Conservation (phyloP, 495 filamentous ascomycete genomes). For the Physcia stellaris region DNA sequence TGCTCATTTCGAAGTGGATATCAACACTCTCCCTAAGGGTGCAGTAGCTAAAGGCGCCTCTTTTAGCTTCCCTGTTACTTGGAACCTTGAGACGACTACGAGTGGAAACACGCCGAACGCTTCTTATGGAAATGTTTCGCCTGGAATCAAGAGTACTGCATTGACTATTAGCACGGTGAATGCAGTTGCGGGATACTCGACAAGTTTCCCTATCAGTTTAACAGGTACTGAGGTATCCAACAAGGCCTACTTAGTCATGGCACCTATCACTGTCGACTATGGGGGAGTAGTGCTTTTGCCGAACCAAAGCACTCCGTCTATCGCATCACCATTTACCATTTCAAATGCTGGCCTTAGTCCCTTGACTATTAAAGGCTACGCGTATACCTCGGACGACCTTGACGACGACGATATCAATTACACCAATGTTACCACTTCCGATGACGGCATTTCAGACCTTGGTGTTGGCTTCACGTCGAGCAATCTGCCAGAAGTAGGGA, state of each 20-base stretch:
- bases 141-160: constrained; percentile 13
- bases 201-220: constrained; percentile 10
- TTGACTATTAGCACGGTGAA: constrained; percentile 23
- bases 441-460: constrained; percentile 5
- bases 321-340: not conserved
- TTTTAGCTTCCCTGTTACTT: constrained; percentile 13
- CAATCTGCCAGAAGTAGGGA: constrained; percentile 16
- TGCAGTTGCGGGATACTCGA: constrained; percentile 15
- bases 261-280: constrained; percentile 6
- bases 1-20: constrained; percentile 10
- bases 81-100: constrained; percentile 8
- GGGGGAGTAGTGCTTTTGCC: not conserved
- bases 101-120: constrained; percentile 10
- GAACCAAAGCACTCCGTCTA: not conserved
- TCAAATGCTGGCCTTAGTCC: constrained; percentile 1
- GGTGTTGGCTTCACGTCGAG: constrained; percentile 19
- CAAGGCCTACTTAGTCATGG: constrained; percentile 4
- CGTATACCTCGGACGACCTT: constrained; percentile 6
- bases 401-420: constrained; percentile 1
- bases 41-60: constrained; percentile 5
- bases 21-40: constrained; percentile 9
- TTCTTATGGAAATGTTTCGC: constrained; percentile 10
- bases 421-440: constrained; percentile 4
- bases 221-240: constrained; percentile 10
- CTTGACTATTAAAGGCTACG: constrained; percentile 9